Conservation (phyloP, 2,329 filamentous ascomycete species). For the Colletotrichum sp. region DNA sequence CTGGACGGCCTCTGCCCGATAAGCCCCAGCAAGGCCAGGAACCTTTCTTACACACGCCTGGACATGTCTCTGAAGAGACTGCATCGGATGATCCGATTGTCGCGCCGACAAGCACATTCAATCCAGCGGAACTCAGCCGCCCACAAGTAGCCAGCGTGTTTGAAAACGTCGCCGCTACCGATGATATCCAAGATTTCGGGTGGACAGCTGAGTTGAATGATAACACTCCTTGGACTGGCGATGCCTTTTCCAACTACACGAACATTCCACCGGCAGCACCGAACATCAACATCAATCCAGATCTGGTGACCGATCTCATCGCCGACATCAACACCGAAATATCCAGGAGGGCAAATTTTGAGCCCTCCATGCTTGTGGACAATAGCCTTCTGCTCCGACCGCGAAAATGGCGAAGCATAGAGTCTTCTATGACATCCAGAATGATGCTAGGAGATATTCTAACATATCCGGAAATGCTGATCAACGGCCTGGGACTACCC, state of each 20-base stretch:
- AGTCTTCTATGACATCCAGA: not conserved
- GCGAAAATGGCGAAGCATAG: not conserved
- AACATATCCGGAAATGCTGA: not conserved
- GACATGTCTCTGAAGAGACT: not conserved
- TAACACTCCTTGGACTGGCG: not conserved
- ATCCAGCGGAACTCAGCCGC: not conserved
- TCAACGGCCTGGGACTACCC: not conserved
- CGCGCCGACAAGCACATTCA: not conserved
- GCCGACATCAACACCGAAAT: not conserved
- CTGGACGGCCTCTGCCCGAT: accelerated
- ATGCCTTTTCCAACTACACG: not conserved
- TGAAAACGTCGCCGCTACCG: not conserved
- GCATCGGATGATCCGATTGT: not conserved
- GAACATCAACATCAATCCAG: not conserved
- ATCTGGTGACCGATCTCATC: not conserved
- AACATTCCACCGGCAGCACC: not conserved
- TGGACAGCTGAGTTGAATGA: not conserved
- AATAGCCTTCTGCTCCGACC: not conserved
- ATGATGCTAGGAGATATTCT: not conserved
- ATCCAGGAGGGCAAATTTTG: not conserved
- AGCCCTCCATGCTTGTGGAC: not conserved
- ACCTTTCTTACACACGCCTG: not conserved
- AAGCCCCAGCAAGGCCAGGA: not conserved
- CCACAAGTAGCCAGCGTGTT: not conserved
- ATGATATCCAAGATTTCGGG: not conserved